Evolutionary conservation across 768 basidiomycete species (phyloP).

Genomic region (Podaxis sp.): DNA sequence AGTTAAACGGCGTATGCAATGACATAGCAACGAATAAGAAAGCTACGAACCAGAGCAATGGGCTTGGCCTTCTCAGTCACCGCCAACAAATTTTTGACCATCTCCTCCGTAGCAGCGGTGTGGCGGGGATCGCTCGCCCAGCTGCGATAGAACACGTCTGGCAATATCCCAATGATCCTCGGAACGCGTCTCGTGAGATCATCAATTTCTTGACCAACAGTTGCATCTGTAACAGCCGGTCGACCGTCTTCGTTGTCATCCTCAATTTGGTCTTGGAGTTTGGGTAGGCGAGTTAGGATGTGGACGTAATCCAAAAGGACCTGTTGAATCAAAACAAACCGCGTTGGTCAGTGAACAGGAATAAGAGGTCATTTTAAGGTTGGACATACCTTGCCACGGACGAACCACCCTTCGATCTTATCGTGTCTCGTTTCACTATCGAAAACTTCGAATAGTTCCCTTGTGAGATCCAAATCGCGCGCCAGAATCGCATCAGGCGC

Average conservation of each 20-base stretch:
- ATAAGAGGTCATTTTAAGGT: constrained; percentile 11
- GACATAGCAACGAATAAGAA: background rate
- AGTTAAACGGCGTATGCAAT: background rate
- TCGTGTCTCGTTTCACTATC: constrained; percentile 38
- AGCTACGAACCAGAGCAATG: constrained; percentile 53
- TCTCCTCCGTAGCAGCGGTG: constrained; percentile 68
- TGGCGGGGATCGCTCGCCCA: constrained; percentile 62
- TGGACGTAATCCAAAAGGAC: constrained; percentile 72
- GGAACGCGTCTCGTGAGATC: constrained; percentile 60
- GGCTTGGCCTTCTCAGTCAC: constrained; percentile 63
- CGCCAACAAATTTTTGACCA: constrained; percentile 63
- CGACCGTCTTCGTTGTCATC: constrained; percentile 32
- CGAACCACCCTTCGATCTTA: constrained; percentile 72
- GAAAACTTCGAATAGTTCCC: constrained; percentile 69
- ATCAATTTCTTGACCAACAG: constrained; percentile 55
- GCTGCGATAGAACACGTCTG: constrained; percentile 56
- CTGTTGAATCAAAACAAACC: constrained; percentile 31
- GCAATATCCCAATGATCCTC: constrained; percentile 64
- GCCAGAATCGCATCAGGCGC: constrained; percentile 85
- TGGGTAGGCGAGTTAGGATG: constrained; percentile 59
- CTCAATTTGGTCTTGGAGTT: constrained; percentile 43
- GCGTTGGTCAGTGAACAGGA: background rate
- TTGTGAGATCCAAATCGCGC: constrained; percentile 61
- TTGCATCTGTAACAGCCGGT: constrained; percentile 40
- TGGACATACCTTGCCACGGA: constrained; percentile 71